These are phyloP conservation scores for Sporothrix euskadiensis DNA, from an alignment of 2,329 filamentous ascomycete genomes.

Conservation along the genomic window DNA sequence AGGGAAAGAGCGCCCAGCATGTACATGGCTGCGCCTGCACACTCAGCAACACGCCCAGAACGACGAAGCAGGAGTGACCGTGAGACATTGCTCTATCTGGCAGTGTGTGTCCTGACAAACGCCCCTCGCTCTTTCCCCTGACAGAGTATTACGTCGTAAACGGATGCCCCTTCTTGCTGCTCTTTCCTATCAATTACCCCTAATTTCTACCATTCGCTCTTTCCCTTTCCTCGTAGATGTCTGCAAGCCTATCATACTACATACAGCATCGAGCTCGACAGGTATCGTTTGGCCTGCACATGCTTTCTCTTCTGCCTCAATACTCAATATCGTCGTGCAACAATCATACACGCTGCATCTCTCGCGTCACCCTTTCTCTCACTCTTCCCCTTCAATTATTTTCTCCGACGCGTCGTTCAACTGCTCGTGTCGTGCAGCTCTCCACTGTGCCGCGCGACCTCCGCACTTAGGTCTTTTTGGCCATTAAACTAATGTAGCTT, in stretches of 20 bases:
- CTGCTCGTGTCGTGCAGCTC: constrained; percentile 2
- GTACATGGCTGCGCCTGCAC: background rate
- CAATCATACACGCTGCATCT: background rate
- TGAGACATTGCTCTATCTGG: constrained; percentile 4
- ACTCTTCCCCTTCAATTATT: background rate
- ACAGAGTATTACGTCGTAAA: no score
- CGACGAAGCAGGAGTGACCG: background rate
- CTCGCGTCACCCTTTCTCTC: background rate
- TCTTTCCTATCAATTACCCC: no score
- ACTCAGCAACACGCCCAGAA: constrained; percentile 19
- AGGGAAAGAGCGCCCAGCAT: background rate
- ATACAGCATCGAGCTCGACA: background rate
- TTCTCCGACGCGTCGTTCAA: background rate
- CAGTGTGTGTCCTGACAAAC: background rate
- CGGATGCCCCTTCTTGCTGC: background rate
- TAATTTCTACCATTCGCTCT: background rate
- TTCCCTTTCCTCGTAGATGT: background rate
- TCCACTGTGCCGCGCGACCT: background rate
- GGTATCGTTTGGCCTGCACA: background rate
- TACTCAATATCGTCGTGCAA: background rate
- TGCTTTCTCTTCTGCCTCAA: constrained; percentile 12
- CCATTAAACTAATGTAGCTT: background rate
- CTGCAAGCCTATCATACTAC: background rate
- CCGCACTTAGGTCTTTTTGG: background rate
- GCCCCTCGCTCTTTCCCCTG: background rate